Evolutionary conservation across 2,329 filamentous ascomycete species (phyloP), one percentile per base, ranked within the genome.

Genomic region (Claviceps paspali): DNA sequence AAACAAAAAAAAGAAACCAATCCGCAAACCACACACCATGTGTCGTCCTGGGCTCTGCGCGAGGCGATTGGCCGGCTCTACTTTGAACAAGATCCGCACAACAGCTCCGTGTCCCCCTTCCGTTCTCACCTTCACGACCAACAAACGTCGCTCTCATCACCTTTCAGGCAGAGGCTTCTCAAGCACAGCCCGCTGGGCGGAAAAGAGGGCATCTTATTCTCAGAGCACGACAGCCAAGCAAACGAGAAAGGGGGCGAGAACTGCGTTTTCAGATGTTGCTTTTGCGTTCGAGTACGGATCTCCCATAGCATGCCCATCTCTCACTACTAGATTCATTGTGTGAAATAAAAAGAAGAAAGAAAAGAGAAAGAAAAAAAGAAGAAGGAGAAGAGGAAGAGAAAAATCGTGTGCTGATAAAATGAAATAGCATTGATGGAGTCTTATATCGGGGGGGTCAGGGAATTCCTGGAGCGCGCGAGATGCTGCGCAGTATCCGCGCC

Each of bases 381-480:
- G n/a, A n/a, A n/a, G n/a, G n/a, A n/a, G n/a, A n/a, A n/a, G n/a
- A n/a, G n/a, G n/a, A n/a, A n/a, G n/a, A 32, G 7, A 29, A 17
- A 17, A 32, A 6, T 14, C 5, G 14, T n/a, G 5, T n/a, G 22
- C 21, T 15, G 23, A 36, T 29, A 37, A 29, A 40, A 18, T 9
- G 2, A 17, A 2, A 6, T 36, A 70, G 67, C 48, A 93, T 98
- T 53, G 91, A 98, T 57, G 91, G 91, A 39, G 91, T 98, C n/a
- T 73, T 98, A 15, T 70, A 96, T 23, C 84, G 87, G 51, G 81
- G 82, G 42, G 75, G 81, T 4, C 73, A 78, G 43, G 77, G 83
- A 3, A 77, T 96, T 33, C 80, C 84, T 2, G 80, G 82, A 23
- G 88, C 91, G 2, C 65, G 74, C 1, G 69, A 82, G 50, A 72